Conservation (phyloP, 805 yeast genomes). For the Scheffersomyces lignosus region DNA sequence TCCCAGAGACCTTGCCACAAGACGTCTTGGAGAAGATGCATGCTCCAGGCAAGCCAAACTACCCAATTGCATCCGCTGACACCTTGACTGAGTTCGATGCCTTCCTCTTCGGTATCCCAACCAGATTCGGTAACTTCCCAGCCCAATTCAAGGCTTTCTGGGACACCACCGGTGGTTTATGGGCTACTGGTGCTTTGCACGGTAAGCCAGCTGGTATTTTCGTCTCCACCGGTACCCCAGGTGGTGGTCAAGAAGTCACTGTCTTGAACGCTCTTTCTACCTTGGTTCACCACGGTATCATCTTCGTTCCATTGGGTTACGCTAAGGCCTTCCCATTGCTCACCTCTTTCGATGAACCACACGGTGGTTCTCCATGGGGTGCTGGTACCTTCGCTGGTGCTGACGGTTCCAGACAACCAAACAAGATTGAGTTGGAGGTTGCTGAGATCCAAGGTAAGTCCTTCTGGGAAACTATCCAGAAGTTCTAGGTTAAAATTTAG, state of each 20-base stretch:
- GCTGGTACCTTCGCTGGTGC: constrained; percentile 78
- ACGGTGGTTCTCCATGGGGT: constrained; percentile 86
- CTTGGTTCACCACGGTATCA: constrained; percentile 77
- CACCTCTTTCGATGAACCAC: constrained; percentile 59
- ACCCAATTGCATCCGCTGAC: constrained; percentile 63
- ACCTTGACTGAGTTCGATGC: constrained; percentile 71
- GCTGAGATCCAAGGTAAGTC: constrained; percentile 68
- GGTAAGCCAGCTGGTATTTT: constrained; percentile 78
- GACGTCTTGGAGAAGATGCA: constrained; percentile 57
- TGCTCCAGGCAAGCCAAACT: constrained; percentile 52
- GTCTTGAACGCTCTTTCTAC: constrained; percentile 61
- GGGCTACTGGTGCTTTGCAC: constrained; percentile 71
- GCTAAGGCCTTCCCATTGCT: constrained; percentile 54
- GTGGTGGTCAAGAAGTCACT: constrained; percentile 84
- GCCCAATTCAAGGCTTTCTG: constrained; percentile 76
- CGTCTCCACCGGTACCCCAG: constrained; percentile 69
- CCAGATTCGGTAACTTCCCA: constrained; percentile 80
- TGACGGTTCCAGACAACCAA: constrained; percentile 73
- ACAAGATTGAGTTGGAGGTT: constrained; percentile 60
- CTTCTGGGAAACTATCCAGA: constrained; percentile 40
- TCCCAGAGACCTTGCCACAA: constrained; percentile 69
- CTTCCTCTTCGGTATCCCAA: constrained; percentile 80
- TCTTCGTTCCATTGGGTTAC: constrained; percentile 78
- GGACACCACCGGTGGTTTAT: constrained; percentile 76
- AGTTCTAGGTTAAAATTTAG: constrained; percentile 14